Evolutionary conservation across 495 filamentous ascomycete species (phyloP).

Genomic region (Penicillium waksmanii): DNA sequence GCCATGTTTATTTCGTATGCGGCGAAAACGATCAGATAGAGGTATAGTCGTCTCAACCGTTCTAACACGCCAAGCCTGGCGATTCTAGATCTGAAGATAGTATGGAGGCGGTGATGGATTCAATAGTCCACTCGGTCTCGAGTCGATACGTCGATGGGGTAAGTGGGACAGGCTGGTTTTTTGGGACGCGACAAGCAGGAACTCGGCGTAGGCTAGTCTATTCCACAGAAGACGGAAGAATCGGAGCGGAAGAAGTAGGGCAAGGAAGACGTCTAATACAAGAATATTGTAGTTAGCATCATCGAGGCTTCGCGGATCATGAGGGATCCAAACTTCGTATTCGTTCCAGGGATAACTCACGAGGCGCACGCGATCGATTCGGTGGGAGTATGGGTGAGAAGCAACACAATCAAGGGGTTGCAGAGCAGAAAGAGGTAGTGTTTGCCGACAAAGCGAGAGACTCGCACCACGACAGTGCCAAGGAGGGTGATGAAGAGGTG

Average conservation of each 20-base stretch:
- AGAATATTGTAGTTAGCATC: conserved; percentile 10
- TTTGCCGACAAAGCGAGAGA: background rate
- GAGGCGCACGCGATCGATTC: conserved; percentile 24
- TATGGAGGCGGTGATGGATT: background rate
- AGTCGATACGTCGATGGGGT: background rate
- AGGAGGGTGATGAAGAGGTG: background rate
- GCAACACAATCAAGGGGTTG: background rate
- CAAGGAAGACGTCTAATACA: conserved; percentile 1
- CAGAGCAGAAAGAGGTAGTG: background rate
- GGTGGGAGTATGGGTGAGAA: background rate
- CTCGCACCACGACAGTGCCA: background rate
- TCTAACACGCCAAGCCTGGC: background rate
- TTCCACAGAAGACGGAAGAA: conserved; percentile 3
- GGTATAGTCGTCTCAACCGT: background rate
- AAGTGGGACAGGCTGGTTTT: conserved; percentile 12
- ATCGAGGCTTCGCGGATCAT: background rate
- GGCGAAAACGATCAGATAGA: background rate
- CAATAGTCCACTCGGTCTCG: background rate
- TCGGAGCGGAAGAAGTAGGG: background rate
- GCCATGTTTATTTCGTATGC: conserved; percentile 30
- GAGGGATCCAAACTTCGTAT: background rate
- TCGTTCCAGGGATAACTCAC: conserved; percentile 33
- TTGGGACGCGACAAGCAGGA: background rate
- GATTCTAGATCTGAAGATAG: background rate
- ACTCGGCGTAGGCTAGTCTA: background rate